These are phyloP conservation scores for Paxillus ammoniavirescens DNA, from an alignment of 768 basidiomycete species.

Conservation along the genomic window DNA sequence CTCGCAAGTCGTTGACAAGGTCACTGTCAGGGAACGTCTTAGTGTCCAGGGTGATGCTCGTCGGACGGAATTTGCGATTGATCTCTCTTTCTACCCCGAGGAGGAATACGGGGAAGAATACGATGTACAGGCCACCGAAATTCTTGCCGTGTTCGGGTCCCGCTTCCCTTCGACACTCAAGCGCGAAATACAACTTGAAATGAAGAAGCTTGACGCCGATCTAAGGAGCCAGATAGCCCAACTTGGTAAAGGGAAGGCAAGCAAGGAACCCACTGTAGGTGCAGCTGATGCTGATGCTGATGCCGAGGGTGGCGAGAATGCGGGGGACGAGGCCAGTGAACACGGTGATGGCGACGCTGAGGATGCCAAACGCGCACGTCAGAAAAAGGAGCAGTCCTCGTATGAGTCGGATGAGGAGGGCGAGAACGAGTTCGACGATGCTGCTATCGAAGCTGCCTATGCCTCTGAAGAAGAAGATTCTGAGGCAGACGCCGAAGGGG, in stretches of 20 bases:
- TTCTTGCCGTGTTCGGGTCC: slow-evolving; percentile 67
- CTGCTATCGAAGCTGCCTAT: slow-evolving; percentile 61
- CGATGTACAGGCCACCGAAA: slow-evolving; percentile 67
- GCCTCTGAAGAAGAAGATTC: slow-evolving; percentile 46
- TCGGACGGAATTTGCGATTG: slow-evolving; percentile 75
- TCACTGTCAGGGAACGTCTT: slow-evolving; percentile 78
- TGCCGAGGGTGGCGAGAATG: slow-evolving; percentile 48
- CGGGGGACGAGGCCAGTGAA: slow-evolving; percentile 72
- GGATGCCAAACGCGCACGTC: slow-evolving; percentile 68
- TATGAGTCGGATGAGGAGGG: slow-evolving; percentile 62
- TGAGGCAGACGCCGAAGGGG: slow-evolving; percentile 31
- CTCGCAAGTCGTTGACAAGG: slow-evolving; percentile 83
- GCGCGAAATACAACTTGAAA: slow-evolving; percentile 82
- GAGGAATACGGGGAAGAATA: slow-evolving; percentile 85
- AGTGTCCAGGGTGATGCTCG: slow-evolving; percentile 65
- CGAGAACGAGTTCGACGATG: slow-evolving; percentile 49
- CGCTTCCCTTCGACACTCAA: slow-evolving; percentile 80
- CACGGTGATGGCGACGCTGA: slow-evolving; percentile 83
- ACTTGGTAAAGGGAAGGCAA: slow-evolving; percentile 75
- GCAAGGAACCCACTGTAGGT: slow-evolving; percentile 39
- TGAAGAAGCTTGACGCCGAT: slow-evolving; percentile 82
- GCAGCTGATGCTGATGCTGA: slow-evolving; percentile 50
- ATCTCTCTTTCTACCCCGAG: slow-evolving; percentile 82
- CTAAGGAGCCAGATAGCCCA: slow-evolving; percentile 75
- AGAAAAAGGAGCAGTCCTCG: slow-evolving; percentile 69